Evolutionary conservation across 306 rosid species (phyloP).

Genomic region (Citrullus amarus): DNA sequence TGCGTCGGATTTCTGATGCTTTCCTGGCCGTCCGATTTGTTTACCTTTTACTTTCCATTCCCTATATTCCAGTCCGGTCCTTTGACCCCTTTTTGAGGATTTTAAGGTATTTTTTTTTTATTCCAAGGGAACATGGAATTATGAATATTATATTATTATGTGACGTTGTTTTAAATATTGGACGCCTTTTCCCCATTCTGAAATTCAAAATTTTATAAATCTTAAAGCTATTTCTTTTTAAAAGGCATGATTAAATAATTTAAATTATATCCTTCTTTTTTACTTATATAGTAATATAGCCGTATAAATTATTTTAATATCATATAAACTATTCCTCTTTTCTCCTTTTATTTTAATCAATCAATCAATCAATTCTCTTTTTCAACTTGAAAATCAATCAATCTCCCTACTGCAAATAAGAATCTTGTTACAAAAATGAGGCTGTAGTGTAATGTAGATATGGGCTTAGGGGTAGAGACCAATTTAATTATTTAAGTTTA

Average conservation of each 20-base stretch:
- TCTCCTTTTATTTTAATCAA: not conserved
- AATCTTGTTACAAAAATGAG: not conserved
- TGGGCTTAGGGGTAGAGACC: not conserved
- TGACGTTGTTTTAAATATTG: not conserved
- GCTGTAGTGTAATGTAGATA: not conserved
- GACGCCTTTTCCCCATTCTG: not conserved
- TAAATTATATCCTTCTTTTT: not conserved
- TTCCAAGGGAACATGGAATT: not conserved
- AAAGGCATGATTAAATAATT: not conserved
- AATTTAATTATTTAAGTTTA: not conserved
- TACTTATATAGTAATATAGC: not conserved
- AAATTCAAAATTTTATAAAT: not conserved
- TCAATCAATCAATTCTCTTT: not conserved
- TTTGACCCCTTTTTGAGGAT: not conserved
- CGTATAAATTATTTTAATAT: not conserved
- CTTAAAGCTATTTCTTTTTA: not conserved
- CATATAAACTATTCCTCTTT: not conserved
- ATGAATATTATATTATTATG: not conserved
- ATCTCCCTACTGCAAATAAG: not conserved
- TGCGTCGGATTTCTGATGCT: not conserved
- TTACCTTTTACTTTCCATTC: not conserved
- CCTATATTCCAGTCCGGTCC: not conserved
- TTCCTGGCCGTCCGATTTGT: slow-evolving; percentile 1
- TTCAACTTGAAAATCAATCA: too few species aligned
- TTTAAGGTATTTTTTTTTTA: not conserved